Evolutionary conservation across 805 yeast genomes (phyloP).

Genomic region (Cyberlindnera euphorbiiphila): DNA sequence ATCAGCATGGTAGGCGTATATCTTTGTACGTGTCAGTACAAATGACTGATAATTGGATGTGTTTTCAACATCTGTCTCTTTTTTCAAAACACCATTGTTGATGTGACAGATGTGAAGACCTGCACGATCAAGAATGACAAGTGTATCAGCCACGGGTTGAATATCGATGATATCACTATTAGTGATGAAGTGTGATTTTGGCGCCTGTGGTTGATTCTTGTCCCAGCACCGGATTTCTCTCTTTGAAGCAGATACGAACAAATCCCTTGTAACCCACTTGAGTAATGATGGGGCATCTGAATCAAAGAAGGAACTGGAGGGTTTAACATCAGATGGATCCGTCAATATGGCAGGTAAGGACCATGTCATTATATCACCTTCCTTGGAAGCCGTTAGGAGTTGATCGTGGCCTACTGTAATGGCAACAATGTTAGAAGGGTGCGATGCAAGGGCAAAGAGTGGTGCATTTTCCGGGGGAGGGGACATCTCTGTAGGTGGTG

Average conservation of each 20-base stretch:
- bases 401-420: conserved; percentile 3
- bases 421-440: conserved; percentile 6
- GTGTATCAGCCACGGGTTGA: background rate
- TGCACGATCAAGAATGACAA: background rate
- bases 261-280: conserved; percentile 2
- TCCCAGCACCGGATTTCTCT: conserved; percentile 5
- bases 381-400: conserved; percentile 10
- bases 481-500: too few relatives aligned
- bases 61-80: too few relatives aligned
- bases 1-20: background rate
- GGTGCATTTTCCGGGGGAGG: background rate
- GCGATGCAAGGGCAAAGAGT: conserved; percentile 9
- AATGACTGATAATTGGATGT: conserved; percentile 2
- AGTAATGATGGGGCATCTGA: background rate
- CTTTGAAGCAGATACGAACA: conserved; percentile 6
- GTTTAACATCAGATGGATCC: conserved; percentile 1
- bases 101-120: conserved; percentile 1
- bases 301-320: conserved; percentile 3
- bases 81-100: background rate
- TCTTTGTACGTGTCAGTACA: background rate
- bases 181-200: background rate
- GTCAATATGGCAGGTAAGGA: conserved; percentile 1
- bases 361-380: conserved; percentile 14
- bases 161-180: conserved; percentile 2
- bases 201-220: background rate